phyloP scores from a whole-genome alignment of 1,284 basidiomycete species.

The Ceratobasidium sp. region DNA sequence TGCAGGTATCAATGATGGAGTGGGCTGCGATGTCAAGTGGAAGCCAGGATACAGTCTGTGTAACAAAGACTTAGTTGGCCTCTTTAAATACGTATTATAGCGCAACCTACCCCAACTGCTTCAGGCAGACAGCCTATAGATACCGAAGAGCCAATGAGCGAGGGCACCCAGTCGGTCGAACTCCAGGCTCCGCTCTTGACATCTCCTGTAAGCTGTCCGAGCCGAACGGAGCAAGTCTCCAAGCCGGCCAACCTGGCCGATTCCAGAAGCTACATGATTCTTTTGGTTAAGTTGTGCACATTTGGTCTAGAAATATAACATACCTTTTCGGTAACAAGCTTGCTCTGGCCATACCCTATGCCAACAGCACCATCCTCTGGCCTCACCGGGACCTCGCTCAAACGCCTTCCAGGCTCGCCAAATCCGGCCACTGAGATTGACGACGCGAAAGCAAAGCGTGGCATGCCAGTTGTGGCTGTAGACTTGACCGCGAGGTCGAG shows the following conservation, averaged over 20 bases:
- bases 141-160: no score
- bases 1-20: no score
- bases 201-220: no score
- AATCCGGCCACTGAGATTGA: slow-evolving; percentile 29
- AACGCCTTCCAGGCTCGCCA: background rate
- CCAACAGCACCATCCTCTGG: background rate
- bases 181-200: no score
- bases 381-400: background rate
- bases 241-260: slow-evolving; percentile 4
- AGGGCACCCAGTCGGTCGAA: no score
- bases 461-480: background rate
- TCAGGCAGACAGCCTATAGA: background rate
- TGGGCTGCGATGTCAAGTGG: no score
- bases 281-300: no score
- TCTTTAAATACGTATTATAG: no score
- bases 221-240: slow-evolving; percentile 12
- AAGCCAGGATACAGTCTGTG: slow-evolving; percentile 47
- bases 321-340: no score
- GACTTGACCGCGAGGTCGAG: slow-evolving; percentile 39
- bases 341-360: no score
- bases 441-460: slow-evolving; percentile 34
- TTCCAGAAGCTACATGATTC: slow-evolving; percentile 2
- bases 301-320: no score
- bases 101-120: background rate
- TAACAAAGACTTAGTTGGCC: slow-evolving; percentile 45